Percentiles rank a stretch among this genome's conserved stretches.
These are phyloP conservation scores for Rhodomyrtus tomentosa DNA, from an alignment of 345 rosid species.

Conservation along the genomic window DNA sequence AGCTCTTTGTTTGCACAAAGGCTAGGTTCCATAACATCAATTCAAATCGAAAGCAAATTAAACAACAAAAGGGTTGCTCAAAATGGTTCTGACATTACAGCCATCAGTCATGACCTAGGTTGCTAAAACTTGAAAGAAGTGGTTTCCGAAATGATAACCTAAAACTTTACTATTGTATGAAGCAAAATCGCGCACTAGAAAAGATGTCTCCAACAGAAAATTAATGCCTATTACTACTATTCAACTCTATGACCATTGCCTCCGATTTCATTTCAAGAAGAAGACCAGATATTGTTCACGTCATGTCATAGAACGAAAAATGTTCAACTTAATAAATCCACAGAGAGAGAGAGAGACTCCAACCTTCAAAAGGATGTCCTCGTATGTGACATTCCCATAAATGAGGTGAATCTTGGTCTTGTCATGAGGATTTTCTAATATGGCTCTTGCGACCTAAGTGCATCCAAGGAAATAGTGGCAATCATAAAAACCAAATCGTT, in stretches of 20 bases:
- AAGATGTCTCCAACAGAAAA: not conserved
- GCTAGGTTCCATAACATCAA: not conserved
- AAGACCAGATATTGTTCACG: not conserved
- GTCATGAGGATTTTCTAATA: conserved; percentile 39
- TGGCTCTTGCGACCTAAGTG: conserved; percentile 35
- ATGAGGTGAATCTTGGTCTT: conserved; percentile 28
- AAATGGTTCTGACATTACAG: not conserved
- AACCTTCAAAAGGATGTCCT: conserved; percentile 57
- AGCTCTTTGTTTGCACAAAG: not conserved
- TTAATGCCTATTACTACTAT: not conserved
- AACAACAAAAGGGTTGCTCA: not conserved
- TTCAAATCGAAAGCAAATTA: not conserved
- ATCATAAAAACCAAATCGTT: not conserved
- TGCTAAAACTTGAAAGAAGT: not conserved
- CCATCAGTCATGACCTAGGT: not conserved
- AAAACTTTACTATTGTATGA: not conserved
- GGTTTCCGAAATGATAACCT: not conserved
- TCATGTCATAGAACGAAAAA: not conserved
- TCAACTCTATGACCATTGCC: not conserved
- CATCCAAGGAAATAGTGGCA: not conserved
- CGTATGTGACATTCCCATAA: conserved; percentile 38
- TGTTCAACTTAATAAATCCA: not conserved
- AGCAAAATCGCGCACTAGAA: not conserved
- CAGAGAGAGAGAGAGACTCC: not conserved
- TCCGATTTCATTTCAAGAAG: not conserved